Evolutionary conservation across 2,329 filamentous ascomycete genomes (phyloP).

Genomic region (Leptoxyphium fumago): DNA sequence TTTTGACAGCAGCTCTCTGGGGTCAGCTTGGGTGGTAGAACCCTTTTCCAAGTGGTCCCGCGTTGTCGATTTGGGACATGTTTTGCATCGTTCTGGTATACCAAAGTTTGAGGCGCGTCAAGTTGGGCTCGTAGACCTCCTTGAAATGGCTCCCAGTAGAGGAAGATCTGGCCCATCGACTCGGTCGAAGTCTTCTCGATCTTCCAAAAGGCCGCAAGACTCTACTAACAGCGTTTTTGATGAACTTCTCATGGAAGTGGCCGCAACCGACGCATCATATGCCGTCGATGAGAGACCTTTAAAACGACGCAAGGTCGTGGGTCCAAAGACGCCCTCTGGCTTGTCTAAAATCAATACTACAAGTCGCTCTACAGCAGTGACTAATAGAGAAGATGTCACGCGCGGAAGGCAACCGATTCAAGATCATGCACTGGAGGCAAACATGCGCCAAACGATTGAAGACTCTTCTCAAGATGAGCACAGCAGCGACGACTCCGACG

Average conservation of each 20-base stretch:
- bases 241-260: constrained; percentile 17
- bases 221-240: constrained; percentile 6
- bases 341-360: neutral
- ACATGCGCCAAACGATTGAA: constrained; percentile 14
- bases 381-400: too few relatives aligned
- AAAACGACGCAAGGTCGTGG: constrained; percentile 12
- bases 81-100: too few relatives aligned
- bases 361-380: too few relatives aligned
- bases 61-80: too few relatives aligned
- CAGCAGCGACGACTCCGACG: constrained; percentile 48
- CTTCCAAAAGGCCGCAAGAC: neutral
- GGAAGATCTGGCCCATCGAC: too few relatives aligned
- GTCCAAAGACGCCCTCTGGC: neutral
- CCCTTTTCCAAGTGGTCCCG: too few relatives aligned
- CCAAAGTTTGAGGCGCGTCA: too few relatives aligned
- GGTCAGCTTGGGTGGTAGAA: too few relatives aligned
- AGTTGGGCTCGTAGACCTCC: too few relatives aligned
- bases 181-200: neutral
- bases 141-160: too few relatives aligned
- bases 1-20: too few relatives aligned
- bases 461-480: constrained; percentile 34
- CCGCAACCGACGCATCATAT: constrained; percentile 4
- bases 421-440: neutral
- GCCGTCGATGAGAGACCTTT: constrained; percentile 9
- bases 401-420: neutral